Percentiles rank a stretch among this genome's conserved stretches.
Conservation (phyloP, 352 stramenopile genomes). For the Halophytophthora batemanensis region DNA sequence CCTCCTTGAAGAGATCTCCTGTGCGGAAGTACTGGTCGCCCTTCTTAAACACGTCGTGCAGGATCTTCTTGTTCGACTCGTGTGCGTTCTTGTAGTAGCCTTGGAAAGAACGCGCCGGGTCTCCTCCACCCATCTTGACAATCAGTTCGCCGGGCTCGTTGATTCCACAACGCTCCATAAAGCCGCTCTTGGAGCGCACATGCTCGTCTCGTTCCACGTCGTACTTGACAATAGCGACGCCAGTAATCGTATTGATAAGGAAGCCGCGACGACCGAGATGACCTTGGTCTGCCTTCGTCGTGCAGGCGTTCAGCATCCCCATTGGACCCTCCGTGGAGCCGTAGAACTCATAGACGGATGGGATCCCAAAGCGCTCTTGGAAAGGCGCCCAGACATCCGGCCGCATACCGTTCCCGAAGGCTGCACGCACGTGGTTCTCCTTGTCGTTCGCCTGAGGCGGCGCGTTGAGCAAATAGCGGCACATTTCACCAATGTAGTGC, state of each 20-base stretch:
- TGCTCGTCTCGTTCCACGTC: slow-evolving; percentile 75
- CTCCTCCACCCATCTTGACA: slow-evolving; percentile 39
- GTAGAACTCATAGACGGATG: slow-evolving; percentile 91
- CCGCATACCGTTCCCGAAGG: slow-evolving; percentile 90
- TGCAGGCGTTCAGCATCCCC: slow-evolving; percentile 79
- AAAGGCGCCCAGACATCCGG: slow-evolving; percentile 88
- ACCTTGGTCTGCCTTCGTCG: slow-evolving; percentile 45
- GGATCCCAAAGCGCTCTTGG: slow-evolving; percentile 83
- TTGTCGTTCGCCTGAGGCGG: slow-evolving; percentile 47
- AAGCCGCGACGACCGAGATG: slow-evolving; percentile 63
- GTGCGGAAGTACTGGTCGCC: slow-evolving; percentile 90
- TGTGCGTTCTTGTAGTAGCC: slow-evolving; percentile 83
- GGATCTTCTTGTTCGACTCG: slow-evolving; percentile 85
- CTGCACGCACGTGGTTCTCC: slow-evolving; percentile 69
- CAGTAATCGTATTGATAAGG: slow-evolving; percentile 48
- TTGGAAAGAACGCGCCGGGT: slow-evolving; percentile 72
- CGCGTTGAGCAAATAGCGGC: slow-evolving; percentile 76
- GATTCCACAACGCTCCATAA: slow-evolving; percentile 39
- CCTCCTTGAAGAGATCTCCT: slow-evolving; percentile 87
- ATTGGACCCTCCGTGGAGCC: slow-evolving; percentile 88
- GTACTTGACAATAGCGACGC: slow-evolving; percentile 71
- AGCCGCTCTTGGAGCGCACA: slow-evolving; percentile 50
- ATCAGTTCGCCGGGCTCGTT: slow-evolving; percentile 81
- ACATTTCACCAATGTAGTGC: slow-evolving; percentile 92
- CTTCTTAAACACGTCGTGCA: slow-evolving; percentile 75